Conservation (phyloP, 192 early-diverging fungal genomes). For the Podila minutissima region DNA sequence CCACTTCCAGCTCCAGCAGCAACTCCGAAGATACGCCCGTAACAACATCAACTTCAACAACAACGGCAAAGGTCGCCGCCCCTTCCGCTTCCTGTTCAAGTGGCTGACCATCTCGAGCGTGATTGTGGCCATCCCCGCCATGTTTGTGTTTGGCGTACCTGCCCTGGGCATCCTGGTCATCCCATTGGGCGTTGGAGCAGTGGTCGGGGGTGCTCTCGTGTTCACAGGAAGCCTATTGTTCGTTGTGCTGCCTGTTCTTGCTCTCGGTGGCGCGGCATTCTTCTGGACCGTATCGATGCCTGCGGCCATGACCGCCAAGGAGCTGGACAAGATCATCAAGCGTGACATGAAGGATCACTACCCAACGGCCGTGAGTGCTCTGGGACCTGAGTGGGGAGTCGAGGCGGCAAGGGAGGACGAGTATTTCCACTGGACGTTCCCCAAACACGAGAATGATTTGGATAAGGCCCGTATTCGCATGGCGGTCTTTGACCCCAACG, state of each 20-base stretch:
- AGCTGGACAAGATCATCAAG: conserved; percentile 25
- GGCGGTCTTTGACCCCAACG: conserved; percentile 33
- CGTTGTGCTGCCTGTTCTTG: conserved; percentile 12
- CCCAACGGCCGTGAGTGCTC: conserved; percentile 7
- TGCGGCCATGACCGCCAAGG: conserved; percentile 13
- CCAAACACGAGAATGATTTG: neutral
- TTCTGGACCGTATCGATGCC: conserved; percentile 22
- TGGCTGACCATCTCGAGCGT: conserved; percentile 26
- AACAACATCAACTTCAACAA: no score
- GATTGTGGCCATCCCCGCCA: conserved; percentile 25
- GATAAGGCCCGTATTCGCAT: conserved; percentile 33
- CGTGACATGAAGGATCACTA: conserved; percentile 9
- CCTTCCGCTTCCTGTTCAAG: conserved; percentile 21
- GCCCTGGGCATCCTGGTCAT: conserved; percentile 4
- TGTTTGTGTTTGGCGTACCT: conserved; percentile 20
- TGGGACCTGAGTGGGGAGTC: conserved; percentile 27
- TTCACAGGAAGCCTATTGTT: conserved; percentile 19
- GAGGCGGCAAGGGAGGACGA: conserved; percentile 24
- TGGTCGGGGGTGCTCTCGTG: conserved; percentile 20
- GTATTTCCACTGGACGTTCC: conserved; percentile 41
- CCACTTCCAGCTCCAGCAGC: neutral
- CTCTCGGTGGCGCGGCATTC: conserved; percentile 13
- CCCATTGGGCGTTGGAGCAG: conserved; percentile 9
- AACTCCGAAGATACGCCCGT: neutral
- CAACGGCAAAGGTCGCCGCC: conserved; percentile 4